Conservation (phyloP, 31 red algal species). For the Odonthalia washingtoniensis region DNA sequence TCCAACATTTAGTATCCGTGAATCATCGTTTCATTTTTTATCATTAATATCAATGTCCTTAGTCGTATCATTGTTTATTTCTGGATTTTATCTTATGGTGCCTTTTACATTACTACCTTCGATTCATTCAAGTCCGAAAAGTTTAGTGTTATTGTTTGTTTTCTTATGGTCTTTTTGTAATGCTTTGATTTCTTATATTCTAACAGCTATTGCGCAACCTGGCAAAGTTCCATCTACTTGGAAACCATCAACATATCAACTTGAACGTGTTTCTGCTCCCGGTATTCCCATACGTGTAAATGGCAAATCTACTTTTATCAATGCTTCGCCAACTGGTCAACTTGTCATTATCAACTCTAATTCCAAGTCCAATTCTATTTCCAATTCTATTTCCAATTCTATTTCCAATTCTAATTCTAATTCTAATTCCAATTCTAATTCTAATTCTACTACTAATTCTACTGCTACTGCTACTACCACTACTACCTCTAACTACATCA, state of each 20-base stretch:
- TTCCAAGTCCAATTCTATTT: too few relatives aligned
- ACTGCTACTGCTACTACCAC: not conserved
- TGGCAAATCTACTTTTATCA: too few relatives aligned
- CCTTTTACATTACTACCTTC: conserved; percentile 48
- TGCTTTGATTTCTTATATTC: conserved; percentile 13
- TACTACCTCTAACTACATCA: not conserved
- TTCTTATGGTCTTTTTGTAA: conserved; percentile 22
- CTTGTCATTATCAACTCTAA: too few relatives aligned
- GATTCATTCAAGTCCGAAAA: not conserved
- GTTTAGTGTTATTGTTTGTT: not conserved
- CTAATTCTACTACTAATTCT: not conserved
- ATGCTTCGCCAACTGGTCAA: too few relatives aligned
- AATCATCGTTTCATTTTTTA: conserved; percentile 3
- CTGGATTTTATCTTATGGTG: conserved; percentile 40
- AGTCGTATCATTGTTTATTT: conserved; percentile 29
- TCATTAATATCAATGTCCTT: conserved; percentile 37
- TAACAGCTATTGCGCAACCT: conserved; percentile 22
- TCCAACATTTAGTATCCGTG: conserved; percentile 29
- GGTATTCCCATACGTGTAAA: too few relatives aligned
- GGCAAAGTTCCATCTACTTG: conserved; percentile 42
- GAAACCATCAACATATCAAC: not conserved
- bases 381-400: not conserved
- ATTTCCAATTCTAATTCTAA: too few relatives aligned
- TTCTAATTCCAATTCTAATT: not conserved
- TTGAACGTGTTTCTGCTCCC: not conserved